Evolutionary conservation across 2,329 filamentous ascomycete genomes (phyloP).

Genomic region (Trichophyton rubrum): DNA sequence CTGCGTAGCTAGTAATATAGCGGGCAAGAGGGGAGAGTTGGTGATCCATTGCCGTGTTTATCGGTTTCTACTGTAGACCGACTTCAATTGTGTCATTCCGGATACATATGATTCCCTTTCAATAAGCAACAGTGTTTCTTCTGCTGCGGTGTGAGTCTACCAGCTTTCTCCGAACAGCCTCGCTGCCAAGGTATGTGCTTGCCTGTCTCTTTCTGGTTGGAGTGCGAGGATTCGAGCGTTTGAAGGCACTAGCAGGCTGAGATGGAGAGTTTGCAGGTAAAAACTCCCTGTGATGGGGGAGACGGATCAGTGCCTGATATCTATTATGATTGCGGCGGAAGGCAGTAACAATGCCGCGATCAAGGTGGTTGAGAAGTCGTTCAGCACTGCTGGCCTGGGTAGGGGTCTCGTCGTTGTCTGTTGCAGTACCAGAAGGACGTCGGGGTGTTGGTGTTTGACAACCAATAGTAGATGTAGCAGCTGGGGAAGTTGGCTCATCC

Average conservation of each 20-base stretch:
- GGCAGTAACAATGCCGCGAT: conserved; percentile 60
- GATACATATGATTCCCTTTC: neutral
- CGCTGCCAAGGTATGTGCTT: conserved; percentile 27
- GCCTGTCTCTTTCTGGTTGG: conserved; percentile 31
- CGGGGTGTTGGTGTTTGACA: conserved; percentile 26
- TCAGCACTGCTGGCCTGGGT: conserved; percentile 25
- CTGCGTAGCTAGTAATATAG: neutral
- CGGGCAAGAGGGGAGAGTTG: neutral
- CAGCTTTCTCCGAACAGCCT: conserved; percentile 33
- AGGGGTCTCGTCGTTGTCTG: neutral
- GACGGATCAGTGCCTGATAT: conserved; percentile 38
- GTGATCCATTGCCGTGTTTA: neutral
- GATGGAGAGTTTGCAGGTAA: conserved; percentile 34
- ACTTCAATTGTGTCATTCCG: neutral
- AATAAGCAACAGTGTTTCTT: conserved; percentile 26
- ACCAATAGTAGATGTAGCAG: conserved; percentile 36
- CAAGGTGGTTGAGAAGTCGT: conserved; percentile 53
- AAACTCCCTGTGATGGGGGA: conserved; percentile 35
- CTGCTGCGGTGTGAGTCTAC: conserved; percentile 29
- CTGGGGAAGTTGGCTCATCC: conserved; percentile 31
- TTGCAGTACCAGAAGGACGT: conserved; percentile 18
- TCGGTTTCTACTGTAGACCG: neutral
- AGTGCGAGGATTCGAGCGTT: conserved; percentile 31
- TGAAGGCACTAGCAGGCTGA: conserved; percentile 32
- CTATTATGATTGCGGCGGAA: conserved; percentile 53